Base-by-base conservation (phyloP, 306 rosid genomes). In the Quercus engelmannii region DNA sequence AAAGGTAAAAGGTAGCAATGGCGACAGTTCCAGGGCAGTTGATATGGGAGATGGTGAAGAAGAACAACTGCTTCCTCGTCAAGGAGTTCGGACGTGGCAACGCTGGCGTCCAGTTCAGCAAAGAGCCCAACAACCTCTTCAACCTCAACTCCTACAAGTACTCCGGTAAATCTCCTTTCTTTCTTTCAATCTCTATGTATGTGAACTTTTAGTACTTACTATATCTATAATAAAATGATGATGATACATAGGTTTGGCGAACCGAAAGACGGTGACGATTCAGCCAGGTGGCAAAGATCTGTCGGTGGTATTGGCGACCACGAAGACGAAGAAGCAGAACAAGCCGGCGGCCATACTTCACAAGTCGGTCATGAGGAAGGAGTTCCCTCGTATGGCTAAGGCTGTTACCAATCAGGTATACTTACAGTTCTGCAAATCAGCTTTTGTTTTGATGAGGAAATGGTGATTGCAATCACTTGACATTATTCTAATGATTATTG, bases 11-110 rank as follows among this genome's bases (percentile, higher is more conserved):
- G 87, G 80, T 63, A 18, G 72, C 49, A 67, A 94, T 94, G 98
- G 85, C 98, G 51, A 83, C 93, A 0, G 92, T 92, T 20, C 86
- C 98, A 20, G 98, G 93, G 58, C 98, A 90, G 49, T 88, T 94
- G 59, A 74, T 94, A 26, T 94, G 99, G 99, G 99, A 94, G 97
- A 91, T 94, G 58, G 99, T 94, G 80, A 94, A 94, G 88, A 92
- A 65, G 87, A 94, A 94, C 91, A 94, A 91, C 87, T 92, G 80
- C 0, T 94, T 94, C 6, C 81, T 94, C 82, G 97, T 94, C 15
- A 92, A 92, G 74, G 84, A 94, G 88, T 94, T 94, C 30, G 99
- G 99, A 14, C 81, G 83, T 1, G 93, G 97, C 51, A 89, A 86
- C 59, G 92, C 91, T 15, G 85, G 91, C 10, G 89, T 94, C 5